Percentiles rank a stretch among this genome's conserved stretches.
These are phyloP conservation scores for Wickerhamiella domercqiae DNA, from an alignment of 805 yeast genomes.

Conservation along the genomic window DNA sequence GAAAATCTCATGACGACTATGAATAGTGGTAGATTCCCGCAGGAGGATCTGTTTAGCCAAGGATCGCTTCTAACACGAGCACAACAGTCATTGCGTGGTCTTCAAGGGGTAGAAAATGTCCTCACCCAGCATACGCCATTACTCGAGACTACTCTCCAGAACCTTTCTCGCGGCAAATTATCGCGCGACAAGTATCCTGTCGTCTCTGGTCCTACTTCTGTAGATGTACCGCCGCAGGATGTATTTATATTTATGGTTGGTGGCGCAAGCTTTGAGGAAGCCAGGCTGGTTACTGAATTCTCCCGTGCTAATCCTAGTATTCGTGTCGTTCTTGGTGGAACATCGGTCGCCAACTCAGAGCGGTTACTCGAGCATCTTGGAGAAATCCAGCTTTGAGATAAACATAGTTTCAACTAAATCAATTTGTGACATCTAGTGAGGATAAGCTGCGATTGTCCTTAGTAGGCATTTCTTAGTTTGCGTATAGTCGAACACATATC, in stretches of 20 bases:
- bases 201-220: constrained; percentile 22
- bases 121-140: constrained; percentile 87
- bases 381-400: no score
- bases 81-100: constrained; percentile 28
- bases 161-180: constrained; percentile 30
- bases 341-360: constrained; percentile 21
- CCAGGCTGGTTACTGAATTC: constrained; percentile 62
- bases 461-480: no score
- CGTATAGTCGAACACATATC: no score
- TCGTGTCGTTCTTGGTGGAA: constrained; percentile 70
- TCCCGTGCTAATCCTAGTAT: constrained; percentile 37
- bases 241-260: constrained; percentile 41
- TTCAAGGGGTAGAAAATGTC: constrained; percentile 34
- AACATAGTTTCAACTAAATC: no score
- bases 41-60: constrained; percentile 27
- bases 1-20: constrained; percentile 29
- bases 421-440: no score
- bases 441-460: no score
- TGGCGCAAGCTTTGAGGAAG: constrained; percentile 87
- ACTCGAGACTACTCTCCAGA: constrained; percentile 34
- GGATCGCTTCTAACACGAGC: constrained; percentile 28
- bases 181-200: constrained; percentile 30
- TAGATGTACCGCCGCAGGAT: constrained; percentile 22
- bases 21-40: constrained; percentile 30
- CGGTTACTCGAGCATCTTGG: constrained; percentile 6